Conservation (phyloP, 164 flowering plant genomes). For the Tetracentron sinense region DNA sequence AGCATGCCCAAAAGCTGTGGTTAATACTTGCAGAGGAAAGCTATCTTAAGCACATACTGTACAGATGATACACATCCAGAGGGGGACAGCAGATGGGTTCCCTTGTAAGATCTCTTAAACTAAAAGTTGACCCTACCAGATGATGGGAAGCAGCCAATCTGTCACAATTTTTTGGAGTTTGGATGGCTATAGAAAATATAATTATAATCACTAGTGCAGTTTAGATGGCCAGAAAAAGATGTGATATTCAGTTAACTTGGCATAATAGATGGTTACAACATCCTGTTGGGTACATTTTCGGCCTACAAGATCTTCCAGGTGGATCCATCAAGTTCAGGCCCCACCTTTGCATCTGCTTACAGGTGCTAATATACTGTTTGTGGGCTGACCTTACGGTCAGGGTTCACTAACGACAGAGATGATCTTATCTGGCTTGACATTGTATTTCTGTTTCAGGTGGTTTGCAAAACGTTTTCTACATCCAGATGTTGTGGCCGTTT, state of each 20-base stretch:
- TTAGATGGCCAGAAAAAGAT: background rate
- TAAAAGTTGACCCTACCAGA: no score
- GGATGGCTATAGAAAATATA: no score
- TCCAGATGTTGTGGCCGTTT: conserved; percentile 77
- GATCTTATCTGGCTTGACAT: conserved; percentile 3
- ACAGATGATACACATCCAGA: background rate
- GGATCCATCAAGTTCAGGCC: background rate
- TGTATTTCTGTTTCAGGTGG: conserved; percentile 63
- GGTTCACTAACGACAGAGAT: background rate
- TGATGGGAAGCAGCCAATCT: background rate
- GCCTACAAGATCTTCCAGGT: background rate
- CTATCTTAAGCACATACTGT: background rate
- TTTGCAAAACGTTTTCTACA: conserved; percentile 97
- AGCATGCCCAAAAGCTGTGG: background rate
- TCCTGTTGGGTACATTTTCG: background rate
- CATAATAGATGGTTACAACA: background rate
- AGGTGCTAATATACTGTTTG: background rate
- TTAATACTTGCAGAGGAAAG: background rate
- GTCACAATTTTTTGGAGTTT: background rate
- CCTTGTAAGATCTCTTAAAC: background rate
- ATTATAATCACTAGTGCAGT: no score
- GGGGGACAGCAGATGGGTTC: background rate
- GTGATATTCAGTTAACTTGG: background rate
- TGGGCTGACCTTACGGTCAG: background rate
- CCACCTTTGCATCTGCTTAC: background rate